phyloP scores from a whole-genome alignment of 768 basidiomycete genomes.

The Psilocybe tampanensis region DNA sequence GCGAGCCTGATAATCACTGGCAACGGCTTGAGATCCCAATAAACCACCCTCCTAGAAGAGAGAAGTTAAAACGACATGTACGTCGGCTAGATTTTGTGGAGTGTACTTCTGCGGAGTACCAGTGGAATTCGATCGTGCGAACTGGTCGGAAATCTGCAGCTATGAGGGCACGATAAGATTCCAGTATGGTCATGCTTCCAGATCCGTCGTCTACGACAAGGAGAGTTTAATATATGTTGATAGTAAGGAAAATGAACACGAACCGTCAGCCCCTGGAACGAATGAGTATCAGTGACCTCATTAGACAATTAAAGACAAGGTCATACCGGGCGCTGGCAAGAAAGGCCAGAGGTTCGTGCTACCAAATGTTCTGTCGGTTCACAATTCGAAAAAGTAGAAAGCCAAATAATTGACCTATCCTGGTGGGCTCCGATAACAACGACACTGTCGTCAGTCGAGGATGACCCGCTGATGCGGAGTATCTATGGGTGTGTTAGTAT shows the following conservation, averaged over 20 bases:
- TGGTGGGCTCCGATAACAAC: constrained; percentile 82
- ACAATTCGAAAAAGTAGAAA: neutral
- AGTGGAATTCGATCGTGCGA: constrained; percentile 76
- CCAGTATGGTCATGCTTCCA: constrained; percentile 78
- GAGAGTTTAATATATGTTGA: constrained; percentile 18
- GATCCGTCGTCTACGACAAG: constrained; percentile 66
- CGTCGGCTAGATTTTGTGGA: constrained; percentile 13
- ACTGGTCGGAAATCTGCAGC: constrained; percentile 68
- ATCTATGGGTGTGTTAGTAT: constrained; percentile 48
- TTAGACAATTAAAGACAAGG: constrained; percentile 6
- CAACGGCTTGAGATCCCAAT: constrained; percentile 89
- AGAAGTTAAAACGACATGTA: constrained; percentile 13
- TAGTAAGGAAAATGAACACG: constrained; percentile 13
- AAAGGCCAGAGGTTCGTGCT: constrained; percentile 83
- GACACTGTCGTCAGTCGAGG: constrained; percentile 57
- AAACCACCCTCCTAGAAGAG: constrained; percentile 72
- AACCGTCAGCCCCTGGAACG: constrained; percentile 52
- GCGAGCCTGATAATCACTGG: constrained; percentile 67
- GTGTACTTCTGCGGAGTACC: constrained; percentile 79
- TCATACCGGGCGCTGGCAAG: constrained; percentile 71
- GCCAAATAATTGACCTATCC: constrained; percentile 58
- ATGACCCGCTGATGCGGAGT: constrained; percentile 74
- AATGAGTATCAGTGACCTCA: constrained; percentile 19
- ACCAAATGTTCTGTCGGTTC: neutral
- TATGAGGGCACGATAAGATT: constrained; percentile 73